These are phyloP conservation scores for Sphaceloma murrayae DNA, from an alignment of 2,329 filamentous ascomycete species.

Conservation along the genomic window DNA sequence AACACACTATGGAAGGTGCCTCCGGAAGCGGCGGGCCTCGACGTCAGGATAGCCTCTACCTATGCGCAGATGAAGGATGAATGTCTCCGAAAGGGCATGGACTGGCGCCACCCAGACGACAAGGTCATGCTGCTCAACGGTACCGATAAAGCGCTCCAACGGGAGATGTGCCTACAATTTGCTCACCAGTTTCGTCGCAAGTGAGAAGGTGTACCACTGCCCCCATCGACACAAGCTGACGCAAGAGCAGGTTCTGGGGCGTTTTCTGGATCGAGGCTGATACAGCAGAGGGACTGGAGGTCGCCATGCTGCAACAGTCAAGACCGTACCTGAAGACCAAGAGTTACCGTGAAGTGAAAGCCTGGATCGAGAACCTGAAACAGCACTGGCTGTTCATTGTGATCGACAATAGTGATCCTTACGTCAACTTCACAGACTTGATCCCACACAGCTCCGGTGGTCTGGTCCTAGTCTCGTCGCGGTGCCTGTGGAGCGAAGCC, in stretches of 20 bases:
- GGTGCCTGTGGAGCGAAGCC: background rate
- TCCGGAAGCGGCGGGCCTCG: too few relatives aligned
- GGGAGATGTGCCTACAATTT: background rate
- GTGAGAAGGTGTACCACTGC: background rate
- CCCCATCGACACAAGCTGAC: background rate
- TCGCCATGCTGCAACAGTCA: background rate
- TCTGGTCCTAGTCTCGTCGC: background rate
- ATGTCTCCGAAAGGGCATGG: background rate
- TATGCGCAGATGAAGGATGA: background rate
- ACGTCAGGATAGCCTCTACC: background rate
- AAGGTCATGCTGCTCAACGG: slow-evolving; percentile 1
- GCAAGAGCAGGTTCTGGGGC: background rate
- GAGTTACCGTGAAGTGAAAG: slow-evolving; percentile 1
- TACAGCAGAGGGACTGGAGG: background rate
- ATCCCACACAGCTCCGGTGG: slow-evolving; percentile 3
- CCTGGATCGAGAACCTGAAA: slow-evolving; percentile 2
- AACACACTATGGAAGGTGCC: slow-evolving; percentile 4
- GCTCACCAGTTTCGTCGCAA: background rate
- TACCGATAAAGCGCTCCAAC: background rate
- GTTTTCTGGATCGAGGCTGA: background rate
- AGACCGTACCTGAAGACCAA: background rate
- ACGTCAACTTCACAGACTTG: background rate
- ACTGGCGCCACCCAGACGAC: background rate
- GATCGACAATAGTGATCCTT: background rate
- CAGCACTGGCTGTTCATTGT: slow-evolving; percentile 4